Percentiles rank a stretch among this genome's conserved stretches.
These are phyloP conservation scores for Neonectria magnoliae DNA, from an alignment of 2,329 filamentous ascomycete species.

Conservation along the genomic window DNA sequence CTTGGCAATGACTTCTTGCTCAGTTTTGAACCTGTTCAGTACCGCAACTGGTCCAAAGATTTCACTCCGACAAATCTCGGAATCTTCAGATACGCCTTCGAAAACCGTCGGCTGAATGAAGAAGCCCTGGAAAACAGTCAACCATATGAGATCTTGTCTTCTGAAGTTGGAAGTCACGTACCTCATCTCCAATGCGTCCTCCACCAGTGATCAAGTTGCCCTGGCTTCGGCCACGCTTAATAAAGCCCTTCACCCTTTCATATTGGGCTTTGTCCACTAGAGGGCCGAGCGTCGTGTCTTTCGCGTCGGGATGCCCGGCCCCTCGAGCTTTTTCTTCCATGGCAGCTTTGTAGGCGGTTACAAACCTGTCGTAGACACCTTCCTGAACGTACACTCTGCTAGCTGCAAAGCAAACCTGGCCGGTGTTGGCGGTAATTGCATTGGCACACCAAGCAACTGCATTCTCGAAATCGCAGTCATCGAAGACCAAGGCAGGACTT, in stretches of 20 bases:
- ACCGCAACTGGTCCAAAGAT: slow-evolving; percentile 68
- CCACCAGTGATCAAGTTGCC: slow-evolving; percentile 52
- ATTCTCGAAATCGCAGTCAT: slow-evolving; percentile 71
- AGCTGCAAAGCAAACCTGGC: slow-evolving; percentile 80
- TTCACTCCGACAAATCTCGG: slow-evolving; percentile 62
- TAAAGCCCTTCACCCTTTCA: slow-evolving; percentile 55
- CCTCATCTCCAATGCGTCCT: slow-evolving; percentile 50
- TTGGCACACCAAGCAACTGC: slow-evolving; percentile 57
- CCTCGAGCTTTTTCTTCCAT: slow-evolving; percentile 66
- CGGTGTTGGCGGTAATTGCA: slow-evolving; percentile 73
- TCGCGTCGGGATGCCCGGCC: slow-evolving; percentile 69
- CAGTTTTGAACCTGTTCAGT: slow-evolving; percentile 64
- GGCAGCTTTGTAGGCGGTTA: slow-evolving; percentile 66
- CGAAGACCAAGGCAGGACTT: slow-evolving; percentile 71
- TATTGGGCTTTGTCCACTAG: slow-evolving; percentile 60
- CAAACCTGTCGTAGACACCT: slow-evolving; percentile 68
- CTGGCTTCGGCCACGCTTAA: slow-evolving; percentile 53
- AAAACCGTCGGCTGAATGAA: slow-evolving; percentile 60
- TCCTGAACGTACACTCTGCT: slow-evolving; percentile 76
- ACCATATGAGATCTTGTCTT: background rate
- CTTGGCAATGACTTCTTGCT: slow-evolving; percentile 63
- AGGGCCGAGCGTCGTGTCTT: slow-evolving; percentile 67
- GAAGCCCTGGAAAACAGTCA: slow-evolving; percentile 45
- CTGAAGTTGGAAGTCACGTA: slow-evolving; percentile 28
- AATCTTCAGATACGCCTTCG: slow-evolving; percentile 52